Evolutionary conservation across 257 asterid genomes (phyloP).

Genomic region (Penstemon newberryi): DNA sequence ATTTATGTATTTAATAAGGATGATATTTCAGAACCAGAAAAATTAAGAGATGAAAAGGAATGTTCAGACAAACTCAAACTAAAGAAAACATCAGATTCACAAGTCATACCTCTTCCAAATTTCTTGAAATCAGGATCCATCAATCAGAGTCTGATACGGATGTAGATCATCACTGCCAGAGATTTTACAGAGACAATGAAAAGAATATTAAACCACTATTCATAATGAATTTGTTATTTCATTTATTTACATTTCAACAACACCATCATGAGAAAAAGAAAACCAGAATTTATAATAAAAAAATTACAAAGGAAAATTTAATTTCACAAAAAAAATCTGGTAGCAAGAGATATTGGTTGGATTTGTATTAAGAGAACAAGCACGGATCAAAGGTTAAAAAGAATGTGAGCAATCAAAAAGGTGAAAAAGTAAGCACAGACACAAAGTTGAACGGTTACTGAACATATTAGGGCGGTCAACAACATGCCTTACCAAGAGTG

Average conservation of each 20-base stretch:
- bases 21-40: constrained; percentile 12
- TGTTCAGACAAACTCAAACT: constrained; percentile 14
- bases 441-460: constrained; percentile 16
- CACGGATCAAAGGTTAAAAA: not conserved
- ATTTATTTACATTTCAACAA: constrained; percentile 2
- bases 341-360: constrained; percentile 8
- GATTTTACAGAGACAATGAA: constrained; percentile 32
- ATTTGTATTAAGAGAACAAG: constrained; percentile 18
- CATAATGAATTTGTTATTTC: not conserved
- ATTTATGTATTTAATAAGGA: not conserved
- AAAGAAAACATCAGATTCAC: constrained; percentile 22
- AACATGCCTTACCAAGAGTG: constrained; percentile 3
- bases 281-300: not conserved
- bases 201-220: constrained; percentile 1
- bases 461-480: constrained; percentile 16
- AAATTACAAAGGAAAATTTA: no score
- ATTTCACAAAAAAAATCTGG: not conserved
- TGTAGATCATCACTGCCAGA: constrained; percentile 52
- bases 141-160: constrained; percentile 48
- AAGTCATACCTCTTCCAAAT: constrained; percentile 85
- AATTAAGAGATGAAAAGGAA: constrained; percentile 10
- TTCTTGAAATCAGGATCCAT: constrained; percentile 90
- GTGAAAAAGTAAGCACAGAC: constrained; percentile 9
- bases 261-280: constrained; percentile 24
- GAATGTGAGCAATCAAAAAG: not conserved